Conservation (phyloP, 2,329 filamentous ascomycete genomes). For the Claviceps humidiphila region DNA sequence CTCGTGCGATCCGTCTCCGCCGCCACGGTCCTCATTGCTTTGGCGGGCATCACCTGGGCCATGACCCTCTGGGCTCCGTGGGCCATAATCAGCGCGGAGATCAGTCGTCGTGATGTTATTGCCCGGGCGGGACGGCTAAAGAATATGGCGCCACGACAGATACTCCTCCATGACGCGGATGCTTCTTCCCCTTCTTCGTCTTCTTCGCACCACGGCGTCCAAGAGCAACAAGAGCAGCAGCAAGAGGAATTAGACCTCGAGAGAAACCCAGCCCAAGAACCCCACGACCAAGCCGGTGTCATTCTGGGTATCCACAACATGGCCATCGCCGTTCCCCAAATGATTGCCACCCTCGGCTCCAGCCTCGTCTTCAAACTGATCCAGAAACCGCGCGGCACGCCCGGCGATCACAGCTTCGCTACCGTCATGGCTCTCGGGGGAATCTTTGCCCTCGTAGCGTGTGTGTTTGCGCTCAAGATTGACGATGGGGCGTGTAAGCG, state of each 20-base stretch:
- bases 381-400: constrained; percentile 74
- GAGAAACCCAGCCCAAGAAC: constrained; percentile 35
- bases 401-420: constrained; percentile 75
- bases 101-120: constrained; percentile 62
- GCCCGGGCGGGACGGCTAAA: constrained; percentile 26
- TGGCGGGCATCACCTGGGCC: constrained; percentile 86
- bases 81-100: constrained; percentile 87
- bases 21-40: constrained; percentile 64
- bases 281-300: constrained; percentile 69
- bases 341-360: constrained; percentile 74
- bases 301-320: constrained; percentile 95
- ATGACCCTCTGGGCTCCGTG: constrained; percentile 90
- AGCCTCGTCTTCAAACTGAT: constrained; percentile 72
- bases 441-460: constrained; percentile 62
- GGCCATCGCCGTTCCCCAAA: constrained; percentile 80
- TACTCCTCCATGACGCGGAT: neutral
- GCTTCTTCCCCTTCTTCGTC: neutral
- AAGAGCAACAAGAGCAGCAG: neutral
- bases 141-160: constrained; percentile 6
- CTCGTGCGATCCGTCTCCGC: constrained; percentile 57
- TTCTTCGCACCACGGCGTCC: neutral
- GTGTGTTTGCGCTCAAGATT: constrained; percentile 56
- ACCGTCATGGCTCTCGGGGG: constrained; percentile 81
- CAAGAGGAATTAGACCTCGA: constrained; percentile 12
- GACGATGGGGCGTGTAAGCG: constrained; percentile 39